Conservation (phyloP, 2,329 filamentous ascomycete genomes). For the Colletotrichum plurivorum region DNA sequence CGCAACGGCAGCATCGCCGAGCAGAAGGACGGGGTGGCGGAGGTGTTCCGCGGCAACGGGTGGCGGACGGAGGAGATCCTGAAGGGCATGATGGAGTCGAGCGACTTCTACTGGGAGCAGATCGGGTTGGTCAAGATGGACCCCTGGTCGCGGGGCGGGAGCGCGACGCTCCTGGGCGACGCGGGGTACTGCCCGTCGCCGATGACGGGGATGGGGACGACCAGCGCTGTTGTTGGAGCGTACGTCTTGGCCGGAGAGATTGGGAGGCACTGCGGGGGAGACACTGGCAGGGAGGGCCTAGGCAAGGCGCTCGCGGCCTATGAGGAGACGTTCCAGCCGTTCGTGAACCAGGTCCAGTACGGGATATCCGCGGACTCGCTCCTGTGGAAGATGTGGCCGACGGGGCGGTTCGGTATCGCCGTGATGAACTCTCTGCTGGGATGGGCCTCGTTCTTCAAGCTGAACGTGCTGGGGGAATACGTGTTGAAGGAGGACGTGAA, state of each 20-base stretch:
- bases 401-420: conserved; percentile 20
- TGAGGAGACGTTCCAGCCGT: conserved; percentile 59
- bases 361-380: conserved; percentile 17
- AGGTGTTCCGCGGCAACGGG: conserved; percentile 58
- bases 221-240: conserved; percentile 61
- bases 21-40: conserved; percentile 52
- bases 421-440: conserved; percentile 24
- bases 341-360: conserved; percentile 58
- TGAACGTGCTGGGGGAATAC: conserved; percentile 27
- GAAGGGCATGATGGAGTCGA: conserved; percentile 53
- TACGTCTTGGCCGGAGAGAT: conserved; percentile 72
- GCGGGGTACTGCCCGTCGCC: conserved; percentile 65
- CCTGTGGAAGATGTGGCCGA: conserved; percentile 22
- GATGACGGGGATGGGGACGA: conserved; percentile 65
- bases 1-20: conserved; percentile 53
- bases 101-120: conserved; percentile 62
- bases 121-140: conserved; percentile 61
- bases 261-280: conserved; percentile 43
- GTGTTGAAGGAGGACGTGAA: conserved; percentile 8
- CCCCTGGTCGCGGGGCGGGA: conserved; percentile 57
- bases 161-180: conserved; percentile 67
- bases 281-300: conserved; percentile 39
- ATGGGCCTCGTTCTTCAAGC: conserved; percentile 20
- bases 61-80: conserved; percentile 62
- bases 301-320: conserved; percentile 56